Conservation (phyloP, 345 rosid species). For the Carallia pectinifolia region DNA sequence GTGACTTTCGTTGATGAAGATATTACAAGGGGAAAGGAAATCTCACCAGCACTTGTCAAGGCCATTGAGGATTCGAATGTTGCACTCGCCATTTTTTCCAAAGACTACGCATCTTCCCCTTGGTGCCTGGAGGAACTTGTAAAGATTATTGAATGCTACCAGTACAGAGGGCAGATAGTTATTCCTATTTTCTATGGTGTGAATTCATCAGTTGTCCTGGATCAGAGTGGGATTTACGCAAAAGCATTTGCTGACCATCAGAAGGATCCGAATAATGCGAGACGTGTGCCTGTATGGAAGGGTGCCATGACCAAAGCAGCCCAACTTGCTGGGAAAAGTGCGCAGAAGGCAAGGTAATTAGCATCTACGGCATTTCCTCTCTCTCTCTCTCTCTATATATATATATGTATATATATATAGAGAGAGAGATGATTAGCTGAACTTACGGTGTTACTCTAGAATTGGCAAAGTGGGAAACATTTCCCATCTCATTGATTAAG, state of each 20-base stretch:
- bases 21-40: neutral
- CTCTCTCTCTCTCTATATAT: neutral
- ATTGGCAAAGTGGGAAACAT: too few species aligned
- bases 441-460: too few species aligned
- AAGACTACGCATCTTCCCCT: neutral
- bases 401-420: neutral
- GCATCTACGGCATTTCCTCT: neutral
- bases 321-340: neutral
- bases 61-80: neutral
- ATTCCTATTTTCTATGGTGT: neutral
- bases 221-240: neutral
- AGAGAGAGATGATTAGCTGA: too few species aligned
- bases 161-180: neutral
- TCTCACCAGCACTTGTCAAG: neutral
- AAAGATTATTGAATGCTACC: neutral
- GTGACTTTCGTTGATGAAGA: neutral
- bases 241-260: neutral
- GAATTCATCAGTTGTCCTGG: neutral
- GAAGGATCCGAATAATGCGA: neutral
- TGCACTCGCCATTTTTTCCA: neutral
- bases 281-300: neutral
- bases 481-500: too few species aligned
- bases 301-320: neutral
- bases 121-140: neutral
- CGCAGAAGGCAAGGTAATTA: neutral